Evolutionary conservation across 768 basidiomycete species (phyloP).

Genomic region (Kondoa subrosea): DNA sequence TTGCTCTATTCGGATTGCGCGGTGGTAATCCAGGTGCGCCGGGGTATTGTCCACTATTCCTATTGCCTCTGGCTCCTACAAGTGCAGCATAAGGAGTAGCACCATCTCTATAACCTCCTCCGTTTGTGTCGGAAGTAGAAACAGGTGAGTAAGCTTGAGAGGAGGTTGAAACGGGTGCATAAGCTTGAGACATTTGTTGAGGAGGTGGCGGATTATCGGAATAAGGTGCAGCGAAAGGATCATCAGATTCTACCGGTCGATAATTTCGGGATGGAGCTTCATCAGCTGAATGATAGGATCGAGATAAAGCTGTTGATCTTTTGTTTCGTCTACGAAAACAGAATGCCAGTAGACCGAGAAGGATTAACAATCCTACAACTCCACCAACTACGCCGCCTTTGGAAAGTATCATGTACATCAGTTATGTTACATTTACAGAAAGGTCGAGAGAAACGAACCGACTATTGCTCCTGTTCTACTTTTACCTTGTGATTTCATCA

Average conservation of each 20-base stretch:
- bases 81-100: neutral
- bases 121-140: too few species aligned
- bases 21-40: neutral
- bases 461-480: neutral
- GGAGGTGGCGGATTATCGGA: neutral
- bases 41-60: neutral
- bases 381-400: conserved; percentile 5
- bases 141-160: neutral
- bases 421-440: too few species aligned
- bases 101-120: too few species aligned
- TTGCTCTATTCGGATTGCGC: too few species aligned
- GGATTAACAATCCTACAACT: neutral
- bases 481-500: neutral
- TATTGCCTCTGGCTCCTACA: neutral
- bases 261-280: neutral
- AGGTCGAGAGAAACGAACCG: too few species aligned
- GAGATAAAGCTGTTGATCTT: neutral
- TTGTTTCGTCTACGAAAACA: neutral
- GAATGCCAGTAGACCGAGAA: neutral
- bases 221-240: neutral
- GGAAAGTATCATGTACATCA: too few species aligned
- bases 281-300: neutral
- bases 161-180: neutral
- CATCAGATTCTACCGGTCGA: neutral
- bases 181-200: neutral